phyloP scores from a whole-genome alignment of 352 stramenopile genomes.

The Nothophytophthora sp. region DNA sequence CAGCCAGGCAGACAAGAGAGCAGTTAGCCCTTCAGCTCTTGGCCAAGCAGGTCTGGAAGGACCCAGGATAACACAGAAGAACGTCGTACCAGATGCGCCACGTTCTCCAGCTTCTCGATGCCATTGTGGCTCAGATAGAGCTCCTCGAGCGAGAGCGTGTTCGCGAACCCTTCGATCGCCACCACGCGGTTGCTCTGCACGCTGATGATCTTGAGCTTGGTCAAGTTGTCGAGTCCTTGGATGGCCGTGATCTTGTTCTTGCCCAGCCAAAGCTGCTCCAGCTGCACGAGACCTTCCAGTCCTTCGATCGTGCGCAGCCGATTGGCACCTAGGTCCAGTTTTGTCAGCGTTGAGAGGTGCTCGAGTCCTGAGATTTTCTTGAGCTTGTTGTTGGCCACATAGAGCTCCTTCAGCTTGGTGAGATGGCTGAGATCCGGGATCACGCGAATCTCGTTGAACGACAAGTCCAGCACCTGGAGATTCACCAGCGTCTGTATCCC shows the following conservation, averaged over 20 bases:
- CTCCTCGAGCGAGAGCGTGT: conserved; percentile 92
- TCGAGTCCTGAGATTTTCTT: conserved; percentile 93
- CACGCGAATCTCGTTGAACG: conserved; percentile 96
- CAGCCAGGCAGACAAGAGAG: neutral
- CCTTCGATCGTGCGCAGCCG: conserved; percentile 92
- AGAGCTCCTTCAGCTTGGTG: conserved; percentile 89
- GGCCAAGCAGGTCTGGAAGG: neutral
- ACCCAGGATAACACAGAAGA: neutral
- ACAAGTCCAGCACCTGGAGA: conserved; percentile 93
- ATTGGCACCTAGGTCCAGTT: conserved; percentile 98
- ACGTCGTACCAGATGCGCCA: conserved; percentile 67
- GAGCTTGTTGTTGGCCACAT: conserved; percentile 98
- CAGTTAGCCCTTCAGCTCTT: neutral
- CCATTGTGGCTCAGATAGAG: conserved; percentile 98
- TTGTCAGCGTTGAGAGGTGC: conserved; percentile 85
- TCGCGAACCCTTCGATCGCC: conserved; percentile 89
- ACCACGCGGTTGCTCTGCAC: conserved; percentile 97
- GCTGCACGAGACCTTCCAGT: conserved; percentile 85
- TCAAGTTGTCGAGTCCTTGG: conserved; percentile 79
- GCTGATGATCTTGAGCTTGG: conserved; percentile 88
- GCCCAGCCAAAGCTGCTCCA: conserved; percentile 97
- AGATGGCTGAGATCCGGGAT: conserved; percentile 85
- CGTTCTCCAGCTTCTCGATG: conserved; percentile 88
- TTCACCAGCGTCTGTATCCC: conserved; percentile 60
- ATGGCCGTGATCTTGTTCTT: conserved; percentile 99